phyloP scores from a whole-genome alignment of 345 rosid genomes.

The Sonneratia alba region DNA sequence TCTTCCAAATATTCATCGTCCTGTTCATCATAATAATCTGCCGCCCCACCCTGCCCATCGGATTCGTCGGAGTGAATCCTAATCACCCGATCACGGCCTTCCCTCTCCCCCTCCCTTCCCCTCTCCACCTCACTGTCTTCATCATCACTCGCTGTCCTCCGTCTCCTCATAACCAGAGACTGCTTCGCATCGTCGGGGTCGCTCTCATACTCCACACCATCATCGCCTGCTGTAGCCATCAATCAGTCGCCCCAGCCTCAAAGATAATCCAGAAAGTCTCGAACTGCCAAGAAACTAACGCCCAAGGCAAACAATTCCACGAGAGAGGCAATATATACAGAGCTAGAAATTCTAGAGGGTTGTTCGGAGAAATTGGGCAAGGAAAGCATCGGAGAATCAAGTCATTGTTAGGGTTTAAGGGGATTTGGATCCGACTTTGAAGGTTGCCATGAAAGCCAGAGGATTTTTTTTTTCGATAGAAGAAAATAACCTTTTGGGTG shows the following conservation, averaged over 20 bases:
- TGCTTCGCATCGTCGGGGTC: slow-evolving; percentile 79
- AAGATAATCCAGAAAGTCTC: too few relatives aligned
- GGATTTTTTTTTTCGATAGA: too few relatives aligned
- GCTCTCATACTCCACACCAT: slow-evolving; percentile 68
- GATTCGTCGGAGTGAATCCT: slow-evolving; percentile 56
- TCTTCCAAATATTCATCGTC: slow-evolving; percentile 21
- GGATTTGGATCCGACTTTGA: too few relatives aligned
- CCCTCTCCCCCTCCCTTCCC: slow-evolving; percentile 19
- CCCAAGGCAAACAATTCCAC: too few relatives aligned
- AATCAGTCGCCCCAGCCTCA: slow-evolving; percentile 2
- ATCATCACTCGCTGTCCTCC: slow-evolving; percentile 79
- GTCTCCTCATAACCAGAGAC: slow-evolving; percentile 54
- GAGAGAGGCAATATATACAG: too few relatives aligned
- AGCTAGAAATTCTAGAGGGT: too few relatives aligned
- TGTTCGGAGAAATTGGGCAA: too few relatives aligned
- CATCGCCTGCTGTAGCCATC: slow-evolving; percentile 44
- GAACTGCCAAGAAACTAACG: too few relatives aligned
- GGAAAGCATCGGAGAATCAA: too few relatives aligned
- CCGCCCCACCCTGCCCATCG: slow-evolving; percentile 59
- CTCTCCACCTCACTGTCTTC: slow-evolving; percentile 40
- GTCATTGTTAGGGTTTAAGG: too few relatives aligned
- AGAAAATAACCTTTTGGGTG: too few relatives aligned
- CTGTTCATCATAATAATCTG: slow-evolving; percentile 35
- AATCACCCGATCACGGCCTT: slow-evolving; percentile 26
- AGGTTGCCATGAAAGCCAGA: too few relatives aligned